Evolutionary conservation across 2,329 filamentous ascomycete genomes (phyloP).

Genomic region (Tolypocladium ophioglossoides): DNA sequence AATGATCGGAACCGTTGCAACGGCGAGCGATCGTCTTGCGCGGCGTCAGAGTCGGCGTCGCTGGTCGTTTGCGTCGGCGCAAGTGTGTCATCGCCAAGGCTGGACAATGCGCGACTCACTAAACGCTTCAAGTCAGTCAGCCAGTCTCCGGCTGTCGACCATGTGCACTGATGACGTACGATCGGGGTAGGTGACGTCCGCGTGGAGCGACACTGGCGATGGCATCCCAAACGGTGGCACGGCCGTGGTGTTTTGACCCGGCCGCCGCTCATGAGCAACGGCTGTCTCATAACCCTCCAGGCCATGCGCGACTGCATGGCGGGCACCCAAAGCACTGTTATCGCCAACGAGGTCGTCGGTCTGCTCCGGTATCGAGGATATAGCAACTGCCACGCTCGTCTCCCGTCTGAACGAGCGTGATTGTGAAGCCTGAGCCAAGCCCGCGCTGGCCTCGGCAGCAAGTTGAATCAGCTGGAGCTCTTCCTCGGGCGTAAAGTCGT

Average conservation of each 20-base stretch:
- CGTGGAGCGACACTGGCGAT: constrained; percentile 6
- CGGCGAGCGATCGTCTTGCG: constrained; percentile 38
- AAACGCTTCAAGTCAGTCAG: constrained; percentile 58
- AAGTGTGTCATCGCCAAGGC: constrained; percentile 7
- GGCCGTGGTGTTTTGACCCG: neutral
- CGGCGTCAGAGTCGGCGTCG: neutral
- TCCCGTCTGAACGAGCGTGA: neutral
- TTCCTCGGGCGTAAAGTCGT: constrained; percentile 35
- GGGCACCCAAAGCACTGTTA: neutral
- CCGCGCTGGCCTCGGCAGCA: constrained; percentile 10
- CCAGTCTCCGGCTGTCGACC: constrained; percentile 8
- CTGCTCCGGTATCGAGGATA: constrained; percentile 14
- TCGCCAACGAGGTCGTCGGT: constrained; percentile 1
- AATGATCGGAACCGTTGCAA: constrained; percentile 68
- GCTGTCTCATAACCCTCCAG: neutral
- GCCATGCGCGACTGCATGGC: neutral
- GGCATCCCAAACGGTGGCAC: neutral
- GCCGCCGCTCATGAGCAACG: neutral
- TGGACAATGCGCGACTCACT: constrained; percentile 41
- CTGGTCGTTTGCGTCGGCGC: constrained; percentile 4
- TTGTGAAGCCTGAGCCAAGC: neutral
- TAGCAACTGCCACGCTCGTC: constrained; percentile 1
- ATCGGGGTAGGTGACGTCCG: constrained; percentile 37
- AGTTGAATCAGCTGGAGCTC: constrained; percentile 29
- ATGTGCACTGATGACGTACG: constrained; percentile 29